These are phyloP conservation scores for Neurospora sp. DNA, from an alignment of 495 filamentous ascomycete species.

Conservation along the genomic window DNA sequence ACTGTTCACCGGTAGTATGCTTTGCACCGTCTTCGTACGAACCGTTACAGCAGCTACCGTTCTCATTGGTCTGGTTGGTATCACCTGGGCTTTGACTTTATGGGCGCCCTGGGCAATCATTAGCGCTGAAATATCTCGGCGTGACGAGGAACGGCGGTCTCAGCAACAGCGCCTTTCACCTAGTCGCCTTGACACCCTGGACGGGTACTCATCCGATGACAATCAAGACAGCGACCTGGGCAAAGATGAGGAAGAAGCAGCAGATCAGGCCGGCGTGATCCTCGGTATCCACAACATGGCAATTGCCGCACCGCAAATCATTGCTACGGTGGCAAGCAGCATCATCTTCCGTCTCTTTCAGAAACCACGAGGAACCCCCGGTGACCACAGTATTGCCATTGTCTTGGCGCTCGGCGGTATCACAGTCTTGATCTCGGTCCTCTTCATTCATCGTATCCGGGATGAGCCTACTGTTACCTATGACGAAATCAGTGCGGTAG, in stretches of 20 bases:
- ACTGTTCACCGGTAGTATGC: conserved; percentile 68
- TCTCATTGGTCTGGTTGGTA: conserved; percentile 67
- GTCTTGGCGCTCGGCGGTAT: conserved; percentile 72
- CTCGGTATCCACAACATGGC: conserved; percentile 89
- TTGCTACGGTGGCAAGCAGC: conserved; percentile 72
- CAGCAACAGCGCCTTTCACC: conserved; percentile 23
- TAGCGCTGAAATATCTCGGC: conserved; percentile 70
- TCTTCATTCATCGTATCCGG: conserved; percentile 41
- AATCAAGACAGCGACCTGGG: conserved; percentile 11
- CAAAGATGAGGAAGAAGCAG: conserved; percentile 35
- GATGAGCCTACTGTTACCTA: conserved; percentile 28
- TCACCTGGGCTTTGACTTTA: conserved; percentile 79
- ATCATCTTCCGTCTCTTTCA: conserved; percentile 72
- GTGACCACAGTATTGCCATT: conserved; percentile 78
- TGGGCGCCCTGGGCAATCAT: conserved; percentile 94
- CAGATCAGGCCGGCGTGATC: conserved; percentile 77
- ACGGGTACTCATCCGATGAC: conserved; percentile 22
- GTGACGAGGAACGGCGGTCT: conserved; percentile 56
- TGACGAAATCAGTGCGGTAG: conserved; percentile 26
- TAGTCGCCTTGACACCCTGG: conserved; percentile 13
- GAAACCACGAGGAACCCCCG: conserved; percentile 69
- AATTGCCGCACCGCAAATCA: conserved; percentile 75
- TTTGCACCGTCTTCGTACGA: conserved; percentile 66
- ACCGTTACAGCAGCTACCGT: conserved; percentile 55
- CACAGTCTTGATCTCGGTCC: conserved; percentile 68